Evolutionary conservation across 2,329 filamentous ascomycete genomes (phyloP), one percentile per base, ranked within the genome.

Genomic region (Cercospora zeae-maydis): DNA sequence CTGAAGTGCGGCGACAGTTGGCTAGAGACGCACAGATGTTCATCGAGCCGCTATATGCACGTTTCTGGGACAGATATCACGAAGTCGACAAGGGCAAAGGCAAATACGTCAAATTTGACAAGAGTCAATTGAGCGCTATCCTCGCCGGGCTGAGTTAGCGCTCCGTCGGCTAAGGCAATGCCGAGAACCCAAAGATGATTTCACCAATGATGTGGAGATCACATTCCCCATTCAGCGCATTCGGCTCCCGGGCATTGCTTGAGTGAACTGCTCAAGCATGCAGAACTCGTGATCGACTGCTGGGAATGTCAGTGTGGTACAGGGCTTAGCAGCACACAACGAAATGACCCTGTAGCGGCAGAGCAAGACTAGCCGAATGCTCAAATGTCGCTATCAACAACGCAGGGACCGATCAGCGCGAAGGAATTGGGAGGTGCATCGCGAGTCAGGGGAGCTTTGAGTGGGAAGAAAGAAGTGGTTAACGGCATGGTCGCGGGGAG

Each of bases 71-170:
- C 78, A 86, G 93, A 30, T 99, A 99, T 75, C 93, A 97, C 75
- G 95, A 98, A 78, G 88, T 98, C 67, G 93, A 98, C 78, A 97
- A 96, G 81, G 95, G 95, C 63, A 96, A 93, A 79, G 93, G 93
- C 70, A 99, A 99, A 78, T 96, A 98, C 77, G 92, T 96, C 75
- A 97, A 96, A 80, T 98, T 96, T 75, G 93, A 97, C 80, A 97
- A 97, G 81, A 82, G 83, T 42, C 85, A 87, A 53, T 88, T 99
- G 71, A 86, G 89, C 52, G 85, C 85, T 21, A 78, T 83, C 64
- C 74, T 88, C 71, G 79, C 82, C 4, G 62, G 56, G 2, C 52
- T 68, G 7, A 64, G 62, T 52, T 68, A 58, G 59, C 31, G 49
- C 47, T 45, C 14, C 31, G 19, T 24, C 11, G 34, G 10, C 24